These are phyloP conservation scores for Malassezia pachydermatis DNA, from an alignment of 1,284 basidiomycete species.

Conservation along the genomic window DNA sequence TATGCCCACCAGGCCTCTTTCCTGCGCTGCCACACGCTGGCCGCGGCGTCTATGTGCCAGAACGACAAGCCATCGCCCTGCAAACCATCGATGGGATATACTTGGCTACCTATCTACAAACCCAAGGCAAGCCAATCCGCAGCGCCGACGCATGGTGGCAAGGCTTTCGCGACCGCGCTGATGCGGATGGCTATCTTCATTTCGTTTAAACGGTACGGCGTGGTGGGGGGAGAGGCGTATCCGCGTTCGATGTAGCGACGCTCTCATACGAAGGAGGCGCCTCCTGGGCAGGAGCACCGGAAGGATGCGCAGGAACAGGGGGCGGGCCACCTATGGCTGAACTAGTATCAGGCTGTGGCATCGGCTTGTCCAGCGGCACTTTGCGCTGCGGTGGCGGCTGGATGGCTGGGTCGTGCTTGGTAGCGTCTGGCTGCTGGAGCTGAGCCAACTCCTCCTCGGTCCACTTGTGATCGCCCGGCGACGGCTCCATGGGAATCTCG, in stretches of 20 bases:
- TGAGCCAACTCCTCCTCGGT: constrained; percentile 28
- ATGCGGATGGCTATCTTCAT: constrained; percentile 9
- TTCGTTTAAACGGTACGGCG: too few species aligned
- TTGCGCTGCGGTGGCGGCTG: constrained; percentile 47
- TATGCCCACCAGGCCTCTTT: background rate
- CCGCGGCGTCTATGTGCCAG: background rate
- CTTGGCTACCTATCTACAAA: constrained; percentile 19
- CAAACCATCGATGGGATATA: background rate
- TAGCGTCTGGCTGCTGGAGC: constrained; percentile 38
- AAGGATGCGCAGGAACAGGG: too few species aligned
- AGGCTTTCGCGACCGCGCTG: constrained; percentile 28
- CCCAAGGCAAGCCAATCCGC: constrained; percentile 21
- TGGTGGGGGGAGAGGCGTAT: too few species aligned
- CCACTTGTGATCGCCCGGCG: constrained; percentile 32
- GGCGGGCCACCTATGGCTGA: too few species aligned
- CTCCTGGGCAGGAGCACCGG: too few species aligned
- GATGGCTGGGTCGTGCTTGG: constrained; percentile 52
- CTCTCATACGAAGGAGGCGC: too few species aligned
- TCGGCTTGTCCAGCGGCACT: too few species aligned
- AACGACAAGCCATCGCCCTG: background rate
- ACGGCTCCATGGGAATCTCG: constrained; percentile 26
- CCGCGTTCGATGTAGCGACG: too few species aligned
- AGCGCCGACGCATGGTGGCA: constrained; percentile 23
- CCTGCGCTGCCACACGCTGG: background rate
- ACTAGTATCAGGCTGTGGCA: too few species aligned